phyloP scores from a whole-genome alignment of 345 rosid species.

The Garcia nutans region DNA sequence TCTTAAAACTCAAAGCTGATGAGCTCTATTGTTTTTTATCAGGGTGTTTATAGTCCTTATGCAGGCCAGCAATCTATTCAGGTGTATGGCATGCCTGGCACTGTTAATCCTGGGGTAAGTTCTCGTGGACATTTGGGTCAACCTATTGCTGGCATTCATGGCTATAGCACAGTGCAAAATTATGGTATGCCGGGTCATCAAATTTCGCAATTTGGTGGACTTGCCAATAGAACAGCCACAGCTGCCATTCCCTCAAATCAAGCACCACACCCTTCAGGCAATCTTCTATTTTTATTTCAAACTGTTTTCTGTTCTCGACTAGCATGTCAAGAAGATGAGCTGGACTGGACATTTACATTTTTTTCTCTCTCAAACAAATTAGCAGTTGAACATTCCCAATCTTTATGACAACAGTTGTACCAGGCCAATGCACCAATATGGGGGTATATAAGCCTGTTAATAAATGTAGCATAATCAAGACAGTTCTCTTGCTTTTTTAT shows the following conservation, averaged over 20 bases:
- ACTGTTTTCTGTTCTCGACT: background rate
- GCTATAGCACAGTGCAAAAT: slow-evolving; percentile 19
- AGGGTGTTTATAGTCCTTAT: slow-evolving; percentile 39
- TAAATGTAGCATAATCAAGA: too few relatives aligned
- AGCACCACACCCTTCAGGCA: slow-evolving; percentile 32
- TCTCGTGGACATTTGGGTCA: slow-evolving; percentile 33
- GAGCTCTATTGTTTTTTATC: slow-evolving; percentile 5
- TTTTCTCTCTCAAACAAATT: background rate
- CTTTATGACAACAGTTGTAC: background rate
- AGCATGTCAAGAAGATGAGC: background rate
- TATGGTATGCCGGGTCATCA: slow-evolving; percentile 32
- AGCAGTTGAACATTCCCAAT: background rate
- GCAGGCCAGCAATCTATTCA: slow-evolving; percentile 33
- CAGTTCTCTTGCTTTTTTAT: background rate
- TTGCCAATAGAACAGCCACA: slow-evolving; percentile 26
- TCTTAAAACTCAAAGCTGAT: background rate
- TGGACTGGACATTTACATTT: background rate
- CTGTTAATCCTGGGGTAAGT: slow-evolving; percentile 22
- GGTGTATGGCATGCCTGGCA: slow-evolving; percentile 27
- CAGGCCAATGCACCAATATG: background rate
- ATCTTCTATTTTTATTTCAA: slow-evolving; percentile 3
- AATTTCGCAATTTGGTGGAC: slow-evolving; percentile 26
- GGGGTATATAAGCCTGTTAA: background rate
- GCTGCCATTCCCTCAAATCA: slow-evolving; percentile 32
- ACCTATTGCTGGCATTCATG: slow-evolving; percentile 26